Evolutionary conservation across 495 filamentous ascomycete species (phyloP).

Genomic region (Penicillium atrosanguineum): DNA sequence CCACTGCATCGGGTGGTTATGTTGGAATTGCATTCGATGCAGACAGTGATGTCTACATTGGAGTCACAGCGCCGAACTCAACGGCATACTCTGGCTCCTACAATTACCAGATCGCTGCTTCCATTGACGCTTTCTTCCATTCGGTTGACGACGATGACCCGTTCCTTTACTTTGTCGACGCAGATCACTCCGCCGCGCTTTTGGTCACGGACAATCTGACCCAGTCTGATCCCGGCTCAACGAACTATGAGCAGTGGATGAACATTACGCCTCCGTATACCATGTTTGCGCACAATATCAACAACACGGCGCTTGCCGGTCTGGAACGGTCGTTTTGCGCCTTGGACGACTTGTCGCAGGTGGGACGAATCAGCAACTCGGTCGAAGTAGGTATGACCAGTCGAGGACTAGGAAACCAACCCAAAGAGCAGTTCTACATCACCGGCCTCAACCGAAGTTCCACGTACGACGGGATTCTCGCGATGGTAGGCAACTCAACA

Average conservation of each 20-base stretch:
- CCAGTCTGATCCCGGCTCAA: constrained; percentile 36
- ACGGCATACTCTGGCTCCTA: constrained; percentile 59
- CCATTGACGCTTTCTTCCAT: constrained; percentile 72
- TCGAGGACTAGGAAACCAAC: constrained; percentile 56
- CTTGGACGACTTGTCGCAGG: constrained; percentile 58
- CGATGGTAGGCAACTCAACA: constrained; percentile 56
- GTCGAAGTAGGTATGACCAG: constrained; percentile 65
- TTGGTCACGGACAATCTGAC: constrained; percentile 72
- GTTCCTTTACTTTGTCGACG: constrained; percentile 72
- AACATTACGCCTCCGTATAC: constrained; percentile 61
- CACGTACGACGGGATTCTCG: constrained; percentile 69
- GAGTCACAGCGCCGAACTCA: constrained; percentile 64
- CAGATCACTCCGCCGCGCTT: constrained; percentile 72
- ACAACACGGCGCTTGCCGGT: constrained; percentile 59
- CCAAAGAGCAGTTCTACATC: constrained; percentile 84
- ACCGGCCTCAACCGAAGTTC: constrained; percentile 66
- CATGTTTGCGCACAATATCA: constrained; percentile 72
- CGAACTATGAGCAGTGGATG: constrained; percentile 54
- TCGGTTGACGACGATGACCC: constrained; percentile 44
- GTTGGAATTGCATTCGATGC: constrained; percentile 32
- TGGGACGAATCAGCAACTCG: constrained; percentile 51
- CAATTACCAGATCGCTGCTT: constrained; percentile 79
- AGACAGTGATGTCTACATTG: constrained; percentile 66
- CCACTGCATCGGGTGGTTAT: constrained; percentile 58
- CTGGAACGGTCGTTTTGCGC: constrained; percentile 75